Evolutionary conservation across 176 grass and related monocot species (phyloP), one percentile per base, ranked within the genome.

Genomic region (Echinochloa phyllopogon): DNA sequence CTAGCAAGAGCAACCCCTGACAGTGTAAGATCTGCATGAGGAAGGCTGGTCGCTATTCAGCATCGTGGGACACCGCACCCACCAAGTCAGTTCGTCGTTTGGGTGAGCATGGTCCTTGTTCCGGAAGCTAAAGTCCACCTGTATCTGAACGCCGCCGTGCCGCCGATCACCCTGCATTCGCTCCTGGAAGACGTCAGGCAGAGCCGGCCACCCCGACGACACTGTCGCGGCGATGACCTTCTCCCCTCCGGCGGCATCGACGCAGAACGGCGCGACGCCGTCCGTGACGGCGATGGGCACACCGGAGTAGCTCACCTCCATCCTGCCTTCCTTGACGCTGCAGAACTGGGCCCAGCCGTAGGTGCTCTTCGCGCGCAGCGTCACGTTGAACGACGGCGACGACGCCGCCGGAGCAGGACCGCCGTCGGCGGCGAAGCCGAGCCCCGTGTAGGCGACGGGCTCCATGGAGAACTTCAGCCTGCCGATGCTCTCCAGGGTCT

Each of bases 381-480:
- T 70, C 8, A 70, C 41, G 41, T 43, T 45, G 67, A 70, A 70
- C 0, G 41, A 40, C 20, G 40, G 67, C 40, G 67, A 10, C 2
- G 29, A 33, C 29, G 29, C 29, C 10, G 39, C 20, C 67, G 40
- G 0, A 41, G 20, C 39, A 11, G 40, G 0, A 41, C 9, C 39
- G 6, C 52, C 52, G 18, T 56, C 52, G 29, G 29, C 18, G 18
- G 1, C 29, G 29, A 33, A 33, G 52, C 66, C 66, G 40, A 69
- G 39, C 66, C 39, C 40, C 0, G 66, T 8, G 40, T 69, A 21
- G 18, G 40, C 18, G 8, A 69, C 40, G 6, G 39, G 66, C 20
- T 69, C 40, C 66, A 69, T 69, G 66, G 66, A 69, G 66, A 69
- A 69, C 40, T 69, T 69, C 29, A 33, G 29, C 29, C 29, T 33